Conservation (phyloP, 306 rosid species). For the Benincasa hispida region DNA sequence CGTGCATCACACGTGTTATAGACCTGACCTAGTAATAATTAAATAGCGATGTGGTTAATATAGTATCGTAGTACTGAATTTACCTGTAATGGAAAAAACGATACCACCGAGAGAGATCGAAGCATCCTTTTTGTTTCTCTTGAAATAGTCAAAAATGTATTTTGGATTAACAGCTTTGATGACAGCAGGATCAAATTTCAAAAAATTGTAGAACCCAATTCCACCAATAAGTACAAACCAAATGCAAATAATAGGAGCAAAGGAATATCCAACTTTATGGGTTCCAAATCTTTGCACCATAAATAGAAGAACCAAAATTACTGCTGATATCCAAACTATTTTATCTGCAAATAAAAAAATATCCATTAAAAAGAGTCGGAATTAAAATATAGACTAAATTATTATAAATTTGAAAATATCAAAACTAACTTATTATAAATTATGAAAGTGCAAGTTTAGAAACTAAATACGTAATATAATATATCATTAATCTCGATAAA, state of each 20-base stretch:
- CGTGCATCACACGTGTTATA: no score
- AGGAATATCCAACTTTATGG: slow-evolving; percentile 27
- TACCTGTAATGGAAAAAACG: slow-evolving; percentile 24
- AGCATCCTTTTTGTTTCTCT: slow-evolving; percentile 21
- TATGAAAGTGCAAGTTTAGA: no score
- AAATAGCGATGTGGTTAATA: neutral
- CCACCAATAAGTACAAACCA: slow-evolving; percentile 20
- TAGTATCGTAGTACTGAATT: neutral
- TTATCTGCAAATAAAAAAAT: slow-evolving; percentile 3
- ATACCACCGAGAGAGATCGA: slow-evolving; percentile 38
- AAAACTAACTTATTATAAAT: no score
- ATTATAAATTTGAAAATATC: no score
- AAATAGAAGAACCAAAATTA: slow-evolving; percentile 20
- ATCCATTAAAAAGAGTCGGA: no score
- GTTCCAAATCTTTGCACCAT: slow-evolving; percentile 34
- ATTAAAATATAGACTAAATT: no score
- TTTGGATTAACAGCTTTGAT: slow-evolving; percentile 21
- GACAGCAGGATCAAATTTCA: slow-evolving; percentile 14
- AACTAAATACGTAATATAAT: no score
- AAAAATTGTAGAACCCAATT: slow-evolving; percentile 24
- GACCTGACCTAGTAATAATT: no score
- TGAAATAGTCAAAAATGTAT: slow-evolving; percentile 19
- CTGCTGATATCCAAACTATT: slow-evolving; percentile 26
- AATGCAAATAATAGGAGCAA: slow-evolving; percentile 26
- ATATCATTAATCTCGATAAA: no score